Base-by-base conservation (phyloP, 2,329 filamentous ascomycete genomes). In the Knoxdaviesia proteae region DNA sequence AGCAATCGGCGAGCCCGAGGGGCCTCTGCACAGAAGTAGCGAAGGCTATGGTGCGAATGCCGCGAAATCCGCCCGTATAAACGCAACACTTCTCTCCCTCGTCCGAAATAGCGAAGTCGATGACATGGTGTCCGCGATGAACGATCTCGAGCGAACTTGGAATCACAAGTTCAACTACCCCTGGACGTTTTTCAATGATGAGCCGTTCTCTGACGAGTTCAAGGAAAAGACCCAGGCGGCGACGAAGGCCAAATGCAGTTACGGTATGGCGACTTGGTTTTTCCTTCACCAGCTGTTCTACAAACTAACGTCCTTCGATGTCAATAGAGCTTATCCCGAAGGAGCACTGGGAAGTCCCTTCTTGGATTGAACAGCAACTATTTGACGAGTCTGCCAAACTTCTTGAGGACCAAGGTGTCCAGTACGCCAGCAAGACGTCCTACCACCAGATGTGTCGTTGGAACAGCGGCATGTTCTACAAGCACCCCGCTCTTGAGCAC, bases 381-480 rank as follows among this genome's bases (percentile, higher is more conserved):
- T 94, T 84, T 63, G 60, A 76, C 36, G 86, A 93, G 58, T 94
- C 86, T 31, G 77, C 84, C 46, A 74, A 83, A 55, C 73, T 92
- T 6, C 71, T 98, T 44, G 69, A 82, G 54, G 81, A 90, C 56
- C 74, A 88, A 53, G 71, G 80, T 7, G 84, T 98, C 38, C 88
- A 96, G 57, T 98, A 98, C 58, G 84, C 83, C 53, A 71, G 77
- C 51, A 83, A 82, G 68, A 62, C 83, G 43, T 94, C 86, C 40
- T 98, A 98, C 63, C 88, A 96, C 61, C 82, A 96, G 57, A 98
- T 98, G 90, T 98, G 90, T 58, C 78, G 90, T 44, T 98, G 90
- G 90, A 98, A 98, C 64, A 92, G 83, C 54, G 90, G 90, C 55
- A 70, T 96, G 60, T 98, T 98, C 68, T 94, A 94, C 68, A 86